Evolutionary conservation across 2,329 filamentous ascomycete species (phyloP).

Genomic region (Cercospora sp.): DNA sequence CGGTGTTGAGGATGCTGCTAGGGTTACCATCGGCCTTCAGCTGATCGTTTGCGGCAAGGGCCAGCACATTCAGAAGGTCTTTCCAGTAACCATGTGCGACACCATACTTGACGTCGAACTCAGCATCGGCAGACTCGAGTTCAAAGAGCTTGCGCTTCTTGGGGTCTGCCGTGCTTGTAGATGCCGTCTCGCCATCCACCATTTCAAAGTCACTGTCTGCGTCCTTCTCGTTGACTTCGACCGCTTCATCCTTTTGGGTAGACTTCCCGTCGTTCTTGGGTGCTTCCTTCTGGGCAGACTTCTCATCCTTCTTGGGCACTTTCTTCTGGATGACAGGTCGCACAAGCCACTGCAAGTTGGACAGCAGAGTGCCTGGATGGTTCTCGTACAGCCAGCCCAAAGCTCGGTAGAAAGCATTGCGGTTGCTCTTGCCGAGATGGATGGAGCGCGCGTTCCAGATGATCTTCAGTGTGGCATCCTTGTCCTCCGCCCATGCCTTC

Average conservation of each 20-base stretch:
- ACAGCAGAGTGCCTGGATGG: slow-evolving; percentile 57
- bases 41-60: slow-evolving; percentile 52
- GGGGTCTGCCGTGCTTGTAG: slow-evolving; percentile 13
- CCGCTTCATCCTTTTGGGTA: slow-evolving; percentile 39
- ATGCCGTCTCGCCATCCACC: slow-evolving; percentile 20
- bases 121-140: slow-evolving; percentile 13
- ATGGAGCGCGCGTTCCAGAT: slow-evolving; percentile 64
- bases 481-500: slow-evolving; percentile 53
- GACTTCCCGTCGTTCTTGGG: slow-evolving; percentile 41
- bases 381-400: slow-evolving; percentile 57
- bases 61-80: slow-evolving; percentile 60
- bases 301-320: slow-evolving; percentile 41
- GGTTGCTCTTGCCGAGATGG: slow-evolving; percentile 58
- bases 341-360: slow-evolving; percentile 58
- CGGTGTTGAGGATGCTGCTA: slow-evolving; percentile 28
- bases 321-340: slow-evolving; percentile 60
- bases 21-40: slow-evolving; percentile 49
- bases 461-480: slow-evolving; percentile 56
- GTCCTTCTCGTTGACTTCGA: slow-evolving; percentile 45
- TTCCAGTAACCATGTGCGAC: slow-evolving; percentile 65
- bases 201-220: slow-evolving; percentile 32
- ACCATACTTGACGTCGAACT: slow-evolving; percentile 38
- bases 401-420: slow-evolving; percentile 46
- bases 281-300: slow-evolving; percentile 33
- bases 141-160: slow-evolving; percentile 28